Base-by-base conservation (phyloP, 306 rosid genomes). In the Quercus parvula region DNA sequence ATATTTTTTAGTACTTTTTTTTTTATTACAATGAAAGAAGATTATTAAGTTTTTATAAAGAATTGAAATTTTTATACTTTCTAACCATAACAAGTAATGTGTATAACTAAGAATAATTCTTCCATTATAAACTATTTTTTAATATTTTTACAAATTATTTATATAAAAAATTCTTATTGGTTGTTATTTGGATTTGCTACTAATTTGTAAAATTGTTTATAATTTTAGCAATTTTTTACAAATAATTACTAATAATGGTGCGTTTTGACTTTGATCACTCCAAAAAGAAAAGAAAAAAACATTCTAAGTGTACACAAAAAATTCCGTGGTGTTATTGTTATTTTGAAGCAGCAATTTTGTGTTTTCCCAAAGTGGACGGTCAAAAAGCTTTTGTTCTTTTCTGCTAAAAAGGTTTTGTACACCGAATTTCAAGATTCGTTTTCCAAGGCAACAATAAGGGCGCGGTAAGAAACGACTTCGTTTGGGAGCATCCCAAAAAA, bases 351-450 rank as follows among this genome's bases (percentile, higher is more conserved):
- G 24, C 38, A 72, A 22, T 44, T 51, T 75, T 18, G 61, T 52
- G 25, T 12, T 24, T 24, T 80, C 74, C 27, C 61, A 81, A 74
- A 54, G 84, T 59, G 28, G 86, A 81, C 77, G 87, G 88, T 90
- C 87, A 90, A 92, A 92, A 91, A 83, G 86, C 81, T 56, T 5
- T 73, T 14, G 25, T 38, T 87, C 83, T 87, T 90, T 59, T 71
- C 81, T 78, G 88, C 71, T 85, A 69, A 86, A 89, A 86, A 86
- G 77, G 59, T 67, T 63, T 38, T 14, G 46, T 8, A 70, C 75
- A 68, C 84, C 87, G 87, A 87, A 78, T 73, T 72, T 80, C 74
- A 91, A 89, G 82, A 70, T 83, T 25, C 75, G 79, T 77, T 81
- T 80, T 75, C 79, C 76, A 61, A 74, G 69, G 76, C 70, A 76